These are phyloP conservation scores for Coffea eugenioides DNA, from an alignment of 257 asterid genomes.

Conservation along the genomic window DNA sequence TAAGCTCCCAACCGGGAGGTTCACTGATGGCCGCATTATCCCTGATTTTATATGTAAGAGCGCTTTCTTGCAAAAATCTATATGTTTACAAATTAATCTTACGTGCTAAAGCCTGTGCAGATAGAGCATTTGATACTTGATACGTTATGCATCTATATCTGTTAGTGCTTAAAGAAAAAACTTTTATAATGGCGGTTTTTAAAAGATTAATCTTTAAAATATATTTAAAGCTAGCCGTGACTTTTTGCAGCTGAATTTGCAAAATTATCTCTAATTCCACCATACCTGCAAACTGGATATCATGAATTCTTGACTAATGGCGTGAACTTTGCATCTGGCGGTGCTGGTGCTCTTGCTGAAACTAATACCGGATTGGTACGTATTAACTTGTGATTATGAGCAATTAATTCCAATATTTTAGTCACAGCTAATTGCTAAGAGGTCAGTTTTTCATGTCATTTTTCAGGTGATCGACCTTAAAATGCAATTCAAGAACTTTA, in stretches of 20 bases:
- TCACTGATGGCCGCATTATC: constrained; percentile 66
- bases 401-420: not conserved
- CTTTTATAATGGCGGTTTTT: no score
- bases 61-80: not conserved
- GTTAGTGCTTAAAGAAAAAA: no score
- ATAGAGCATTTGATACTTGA: not conserved
- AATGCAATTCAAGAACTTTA: constrained; percentile 21
- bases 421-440: not conserved
- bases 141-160: no score
- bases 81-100: not conserved
- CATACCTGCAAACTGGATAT: constrained; percentile 38
- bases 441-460: not conserved
- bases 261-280: constrained; percentile 41
- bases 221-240: not conserved
- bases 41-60: constrained; percentile 51
- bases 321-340: constrained; percentile 68
- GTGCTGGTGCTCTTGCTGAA: constrained; percentile 55
- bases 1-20: constrained; percentile 59
- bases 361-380: constrained; percentile 49
- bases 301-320: constrained; percentile 32
- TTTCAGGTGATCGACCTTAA: constrained; percentile 24
- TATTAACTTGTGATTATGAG: not conserved
- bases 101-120: no score
- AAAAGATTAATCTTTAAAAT: no score
- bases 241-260: constrained; percentile 51